Percentiles rank a stretch among this genome's conserved stretches.
These are phyloP conservation scores for Vaccinium darrowii DNA, from an alignment of 148 eudicot genomes.

Conservation along the genomic window DNA sequence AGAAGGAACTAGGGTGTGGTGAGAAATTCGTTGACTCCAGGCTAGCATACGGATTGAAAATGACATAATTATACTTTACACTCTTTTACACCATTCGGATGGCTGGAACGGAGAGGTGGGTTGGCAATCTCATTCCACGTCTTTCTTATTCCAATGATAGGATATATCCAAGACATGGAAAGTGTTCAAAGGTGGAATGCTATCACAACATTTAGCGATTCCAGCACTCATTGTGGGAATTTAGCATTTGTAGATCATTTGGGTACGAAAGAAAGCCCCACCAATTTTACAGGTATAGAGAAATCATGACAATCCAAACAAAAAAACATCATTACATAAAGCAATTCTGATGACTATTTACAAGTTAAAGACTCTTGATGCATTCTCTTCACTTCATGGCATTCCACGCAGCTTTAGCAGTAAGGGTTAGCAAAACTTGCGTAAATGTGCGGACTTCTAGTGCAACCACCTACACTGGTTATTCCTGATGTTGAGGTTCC, in stretches of 20 bases:
- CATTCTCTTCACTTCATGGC: slow-evolving; percentile 2
- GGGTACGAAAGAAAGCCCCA: neutral
- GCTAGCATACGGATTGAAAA: neutral
- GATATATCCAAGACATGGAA: neutral
- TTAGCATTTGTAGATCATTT: neutral
- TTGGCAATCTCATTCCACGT: neutral
- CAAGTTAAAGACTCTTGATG: neutral
- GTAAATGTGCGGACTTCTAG: neutral
- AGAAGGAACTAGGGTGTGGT: neutral
- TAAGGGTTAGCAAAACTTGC: neutral
- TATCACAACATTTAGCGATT: neutral
- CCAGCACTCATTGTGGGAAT: neutral
- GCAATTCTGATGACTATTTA: neutral
- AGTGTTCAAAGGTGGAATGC: neutral
- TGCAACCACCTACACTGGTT: neutral
- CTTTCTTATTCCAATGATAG: neutral
- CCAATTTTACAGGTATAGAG: neutral
- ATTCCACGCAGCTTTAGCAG: neutral
- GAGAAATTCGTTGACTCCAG: neutral
- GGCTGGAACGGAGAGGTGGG: neutral
- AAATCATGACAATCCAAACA: neutral
- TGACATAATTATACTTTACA: neutral
- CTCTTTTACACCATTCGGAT: neutral
- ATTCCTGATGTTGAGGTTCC: neutral
- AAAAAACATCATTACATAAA: neutral